phyloP scores from a whole-genome alignment of 495 filamentous ascomycete genomes.

The Platismatia glauca region DNA sequence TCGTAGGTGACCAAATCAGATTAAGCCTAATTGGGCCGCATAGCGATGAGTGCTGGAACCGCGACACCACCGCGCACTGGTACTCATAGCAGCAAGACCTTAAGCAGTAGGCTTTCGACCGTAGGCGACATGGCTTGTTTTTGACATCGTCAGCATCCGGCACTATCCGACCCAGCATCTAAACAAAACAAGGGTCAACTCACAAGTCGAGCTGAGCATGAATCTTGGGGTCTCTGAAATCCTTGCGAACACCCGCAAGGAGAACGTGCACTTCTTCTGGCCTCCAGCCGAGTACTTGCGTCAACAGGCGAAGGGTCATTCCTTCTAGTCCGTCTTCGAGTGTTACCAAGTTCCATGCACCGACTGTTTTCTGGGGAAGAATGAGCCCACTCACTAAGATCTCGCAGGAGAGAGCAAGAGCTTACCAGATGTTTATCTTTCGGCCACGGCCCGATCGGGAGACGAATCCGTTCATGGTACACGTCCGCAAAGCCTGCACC shows the following conservation, averaged over 20 bases:
- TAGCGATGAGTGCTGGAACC: too few relatives aligned
- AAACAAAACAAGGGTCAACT: neutral
- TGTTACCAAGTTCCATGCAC: slow-evolving; percentile 32
- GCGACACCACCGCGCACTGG: too few relatives aligned
- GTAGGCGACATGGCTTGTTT: slow-evolving; percentile 12
- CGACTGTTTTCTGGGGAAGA: slow-evolving; percentile 18
- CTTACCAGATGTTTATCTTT: slow-evolving; percentile 27
- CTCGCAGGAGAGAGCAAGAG: too few relatives aligned
- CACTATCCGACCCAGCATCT: too few relatives aligned
- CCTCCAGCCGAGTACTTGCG: slow-evolving; percentile 45
- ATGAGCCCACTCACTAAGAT: too few relatives aligned
- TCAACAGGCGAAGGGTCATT: slow-evolving; percentile 42
- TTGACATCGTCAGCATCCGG: too few relatives aligned
- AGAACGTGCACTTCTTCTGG: slow-evolving; percentile 48
- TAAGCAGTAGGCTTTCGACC: slow-evolving; percentile 11
- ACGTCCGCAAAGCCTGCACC: slow-evolving; percentile 27
- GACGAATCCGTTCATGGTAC: slow-evolving; percentile 15
- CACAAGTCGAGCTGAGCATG: slow-evolving; percentile 33
- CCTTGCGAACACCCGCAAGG: slow-evolving; percentile 44
- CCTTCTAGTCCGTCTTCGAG: slow-evolving; percentile 36
- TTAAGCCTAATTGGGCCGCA: too few relatives aligned
- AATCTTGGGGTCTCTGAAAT: slow-evolving; percentile 41
- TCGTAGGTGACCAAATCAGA: too few relatives aligned
- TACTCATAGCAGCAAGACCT: neutral
- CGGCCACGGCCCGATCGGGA: slow-evolving; percentile 29